Evolutionary conservation across 1,284 basidiomycete species (phyloP), one percentile per base, ranked within the genome.

Genomic region (Malassezia pachydermatis): DNA sequence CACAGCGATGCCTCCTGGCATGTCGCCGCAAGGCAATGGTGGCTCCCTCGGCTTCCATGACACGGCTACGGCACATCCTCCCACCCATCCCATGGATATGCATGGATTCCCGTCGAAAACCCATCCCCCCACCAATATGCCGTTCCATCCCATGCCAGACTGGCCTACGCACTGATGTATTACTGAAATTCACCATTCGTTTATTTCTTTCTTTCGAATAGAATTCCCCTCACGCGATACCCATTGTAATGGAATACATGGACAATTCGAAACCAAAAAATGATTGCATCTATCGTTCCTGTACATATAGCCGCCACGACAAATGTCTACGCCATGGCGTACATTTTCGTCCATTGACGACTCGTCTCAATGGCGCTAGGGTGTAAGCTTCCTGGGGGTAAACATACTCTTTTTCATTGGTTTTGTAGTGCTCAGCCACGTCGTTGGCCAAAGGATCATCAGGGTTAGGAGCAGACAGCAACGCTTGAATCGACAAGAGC

Each of bases 361-460:
- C 62, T 62, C 16, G 63, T 59, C 43, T 67, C 66, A 50, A 67
- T 69, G 3, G 66, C 66, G 20, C 65, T 66, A 58, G 41, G n/a
- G n/a, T 3, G 48, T 48, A 2, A 58, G 51, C 10, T 13, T 49
- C 14, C 34, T 37, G n/a, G n/a, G n/a, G n/a, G n/a, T n/a, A 3
- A 9, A 87, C 73, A 80, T 78, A 73, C 87, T 87, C 62, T 88
- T 81, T 81, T 77, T 95, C 88, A 72, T 98, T 80, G 76, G 94
- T 88, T 76, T 98, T 98, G 80, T 95, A 98, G 69, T 96, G 88
- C 75, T 96, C 92, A 20, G 92, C 92, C 27, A 98, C 79, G 61
- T 80, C 78, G 65, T 79, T 79, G n/a, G 92, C 92, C 16, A 99
- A 81, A n/a, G 92, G 92, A 72, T 99, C 92, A 67, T 99, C 92